These are phyloP conservation scores for Trametes versicolor DNA, from an alignment of 1,284 basidiomycete species.

Conservation along the genomic window DNA sequence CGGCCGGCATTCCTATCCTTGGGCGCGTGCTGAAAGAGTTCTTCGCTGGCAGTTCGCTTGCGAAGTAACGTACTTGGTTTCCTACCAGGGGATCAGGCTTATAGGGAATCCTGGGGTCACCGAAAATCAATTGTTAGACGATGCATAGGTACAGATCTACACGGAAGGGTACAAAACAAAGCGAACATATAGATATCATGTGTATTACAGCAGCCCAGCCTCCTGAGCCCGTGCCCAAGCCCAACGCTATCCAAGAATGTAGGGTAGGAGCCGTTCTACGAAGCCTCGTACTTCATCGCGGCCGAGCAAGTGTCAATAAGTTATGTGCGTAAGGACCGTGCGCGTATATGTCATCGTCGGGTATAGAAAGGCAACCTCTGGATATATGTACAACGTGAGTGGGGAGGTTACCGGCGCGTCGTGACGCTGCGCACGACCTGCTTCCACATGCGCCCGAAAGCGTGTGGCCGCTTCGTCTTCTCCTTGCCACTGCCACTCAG, in stretches of 20 bases:
- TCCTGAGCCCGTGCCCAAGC: not conserved
- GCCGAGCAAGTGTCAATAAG: not conserved
- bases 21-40: constrained; percentile 45
- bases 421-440: constrained; percentile 34
- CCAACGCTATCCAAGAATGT: no score
- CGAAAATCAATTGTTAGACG: not conserved
- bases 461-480: constrained; percentile 17
- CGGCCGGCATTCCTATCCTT: constrained; percentile 46
- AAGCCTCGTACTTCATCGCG: not conserved
- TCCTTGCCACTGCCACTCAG: constrained; percentile 3
- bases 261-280: not conserved
- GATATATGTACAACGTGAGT: constrained; percentile 7
- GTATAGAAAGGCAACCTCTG: constrained; percentile 14
- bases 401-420: constrained; percentile 19
- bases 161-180: not conserved
- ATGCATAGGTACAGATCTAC: not conserved
- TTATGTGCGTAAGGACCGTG: constrained; percentile 1
- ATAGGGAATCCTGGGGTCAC: not conserved
- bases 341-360: constrained; percentile 1
- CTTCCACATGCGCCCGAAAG: constrained; percentile 33
- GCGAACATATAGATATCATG: not conserved
- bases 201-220: constrained; percentile 5
- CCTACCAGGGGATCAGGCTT: no score
- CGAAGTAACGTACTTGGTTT: not conserved
- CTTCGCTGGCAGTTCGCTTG: constrained; percentile 34